A percentile compares a stretch with the other conserved stretches of the same genome.
Evolutionary conservation across 2,329 filamentous ascomycete species (phyloP).

Genomic region (Hypoxylon sp.): DNA sequence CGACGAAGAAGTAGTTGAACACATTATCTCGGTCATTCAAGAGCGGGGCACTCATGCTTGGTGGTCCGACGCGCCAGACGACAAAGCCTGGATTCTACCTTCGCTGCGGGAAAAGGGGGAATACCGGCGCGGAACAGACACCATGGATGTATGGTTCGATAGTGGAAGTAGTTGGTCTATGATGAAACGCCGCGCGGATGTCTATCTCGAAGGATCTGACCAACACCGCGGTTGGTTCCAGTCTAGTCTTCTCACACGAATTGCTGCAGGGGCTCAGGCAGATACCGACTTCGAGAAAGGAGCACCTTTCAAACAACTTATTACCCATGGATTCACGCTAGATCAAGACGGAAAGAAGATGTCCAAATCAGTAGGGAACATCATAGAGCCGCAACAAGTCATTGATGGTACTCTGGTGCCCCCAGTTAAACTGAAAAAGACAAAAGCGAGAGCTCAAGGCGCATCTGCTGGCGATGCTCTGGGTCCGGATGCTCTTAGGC

Average conservation of each 20-base stretch:
- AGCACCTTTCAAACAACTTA: constrained; percentile 86
- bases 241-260: constrained; percentile 88
- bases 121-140: constrained; percentile 86
- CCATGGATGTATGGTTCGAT: constrained; percentile 99
- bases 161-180: constrained; percentile 93
- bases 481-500: constrained; percentile 85
- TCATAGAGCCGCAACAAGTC: constrained; percentile 82
- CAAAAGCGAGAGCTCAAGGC: constrained; percentile 54
- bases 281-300: constrained; percentile 52
- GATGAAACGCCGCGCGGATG: constrained; percentile 72
- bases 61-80: constrained; percentile 86
- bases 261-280: constrained; percentile 70
- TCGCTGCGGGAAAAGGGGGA: constrained; percentile 66
- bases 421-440: constrained; percentile 72
- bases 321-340: constrained; percentile 95
- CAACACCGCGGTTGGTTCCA: constrained; percentile 99
- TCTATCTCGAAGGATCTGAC: constrained; percentile 94
- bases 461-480: constrained; percentile 72
- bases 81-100: constrained; percentile 80
- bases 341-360: constrained; percentile 95
- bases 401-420: constrained; percentile 86
- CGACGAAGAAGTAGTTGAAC: constrained; percentile 80
- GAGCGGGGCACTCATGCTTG: constrained; percentile 88
- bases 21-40: constrained; percentile 84
- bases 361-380: constrained; percentile 97